Percentiles rank a stretch among this genome's conserved stretches.
Evolutionary conservation across 805 yeast genomes (phyloP).

Genomic region (Kurtzmaniella fragi): DNA sequence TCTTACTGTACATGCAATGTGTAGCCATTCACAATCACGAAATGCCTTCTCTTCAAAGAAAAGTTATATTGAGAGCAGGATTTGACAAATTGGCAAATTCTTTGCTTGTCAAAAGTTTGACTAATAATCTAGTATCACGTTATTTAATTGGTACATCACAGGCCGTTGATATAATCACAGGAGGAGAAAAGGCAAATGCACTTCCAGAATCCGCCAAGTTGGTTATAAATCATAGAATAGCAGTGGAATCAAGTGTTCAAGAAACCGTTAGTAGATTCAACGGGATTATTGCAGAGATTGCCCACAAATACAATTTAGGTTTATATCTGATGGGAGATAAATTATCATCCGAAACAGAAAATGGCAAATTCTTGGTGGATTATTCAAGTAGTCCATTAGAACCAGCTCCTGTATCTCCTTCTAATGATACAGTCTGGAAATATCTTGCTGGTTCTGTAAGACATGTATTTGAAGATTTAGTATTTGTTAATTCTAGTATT

Average conservation of each 20-base stretch:
- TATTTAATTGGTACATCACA: constrained; percentile 30
- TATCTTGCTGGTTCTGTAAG: constrained; percentile 58
- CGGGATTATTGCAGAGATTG: constrained; percentile 18
- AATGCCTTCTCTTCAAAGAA: constrained; percentile 16
- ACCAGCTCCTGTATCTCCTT: constrained; percentile 45
- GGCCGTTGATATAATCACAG: constrained; percentile 27
- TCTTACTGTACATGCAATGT: constrained; percentile 54
- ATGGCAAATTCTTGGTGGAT: constrained; percentile 13
- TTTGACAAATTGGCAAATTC: constrained; percentile 26
- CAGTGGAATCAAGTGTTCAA: constrained; percentile 23
- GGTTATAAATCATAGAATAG: constrained; percentile 31
- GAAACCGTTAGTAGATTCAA: constrained; percentile 17
- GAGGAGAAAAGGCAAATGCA: constrained; percentile 38
- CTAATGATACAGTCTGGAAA: constrained; percentile 44
- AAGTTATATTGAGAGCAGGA: constrained; percentile 31
- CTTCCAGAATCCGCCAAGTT: constrained; percentile 29
- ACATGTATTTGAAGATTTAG: constrained; percentile 55
- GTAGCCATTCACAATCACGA: constrained; percentile 46
- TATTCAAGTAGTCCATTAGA: constrained; percentile 20
- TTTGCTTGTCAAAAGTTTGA: constrained; percentile 14
- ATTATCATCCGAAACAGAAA: constrained; percentile 10
- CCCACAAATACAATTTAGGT: constrained; percentile 22
- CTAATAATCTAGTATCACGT: constrained; percentile 12
- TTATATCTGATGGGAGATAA: constrained; percentile 16
- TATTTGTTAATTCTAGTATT: constrained; percentile 25